phyloP scores from a whole-genome alignment of 2,329 filamentous ascomycete genomes.

The Paraconiothyrium brasiliense region DNA sequence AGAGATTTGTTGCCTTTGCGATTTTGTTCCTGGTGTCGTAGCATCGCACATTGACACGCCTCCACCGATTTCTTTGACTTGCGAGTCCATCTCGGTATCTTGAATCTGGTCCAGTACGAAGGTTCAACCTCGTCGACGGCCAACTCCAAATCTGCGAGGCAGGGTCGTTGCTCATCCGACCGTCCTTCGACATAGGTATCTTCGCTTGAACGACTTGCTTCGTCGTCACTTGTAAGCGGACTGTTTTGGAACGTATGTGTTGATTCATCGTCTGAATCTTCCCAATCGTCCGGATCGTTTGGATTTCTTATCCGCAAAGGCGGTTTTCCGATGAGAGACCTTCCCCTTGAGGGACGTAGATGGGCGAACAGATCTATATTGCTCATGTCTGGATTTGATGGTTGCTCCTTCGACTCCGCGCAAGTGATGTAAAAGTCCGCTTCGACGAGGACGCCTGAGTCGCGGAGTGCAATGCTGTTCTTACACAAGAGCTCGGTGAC shows the following conservation, averaged over 20 bases:
- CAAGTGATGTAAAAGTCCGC: constrained; percentile 34
- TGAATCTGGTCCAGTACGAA: constrained; percentile 7
- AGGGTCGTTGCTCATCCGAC: constrained; percentile 12
- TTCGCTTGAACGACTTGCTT: constrained; percentile 21
- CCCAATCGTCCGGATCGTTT: constrained; percentile 30
- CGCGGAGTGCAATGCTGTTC: constrained; percentile 25
- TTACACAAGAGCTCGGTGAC: constrained; percentile 27
- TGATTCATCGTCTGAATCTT: constrained; percentile 22
- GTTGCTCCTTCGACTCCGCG: constrained; percentile 12
- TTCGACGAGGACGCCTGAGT: constrained; percentile 28
- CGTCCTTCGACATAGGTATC: constrained; percentile 26
- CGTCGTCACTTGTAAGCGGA: constrained; percentile 19
- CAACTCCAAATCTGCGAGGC: constrained; percentile 17
- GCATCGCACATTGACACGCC: constrained; percentile 28
- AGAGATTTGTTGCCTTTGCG: constrained; percentile 1
- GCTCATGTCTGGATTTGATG: neutral
- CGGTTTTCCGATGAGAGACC: constrained; percentile 17
- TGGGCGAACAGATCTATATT: constrained; percentile 38
- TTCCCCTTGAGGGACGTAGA: constrained; percentile 22
- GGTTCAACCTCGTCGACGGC: constrained; percentile 16
- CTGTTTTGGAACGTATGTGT: constrained; percentile 19
- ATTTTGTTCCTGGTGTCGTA: constrained; percentile 28
- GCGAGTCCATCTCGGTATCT: neutral
- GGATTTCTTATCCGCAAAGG: constrained; percentile 34
- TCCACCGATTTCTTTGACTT: neutral